Percentiles rank a stretch among this genome's conserved stretches.
phyloP scores from a whole-genome alignment of 23 red algal genomes.

The Pyropia yezoensis region DNA sequence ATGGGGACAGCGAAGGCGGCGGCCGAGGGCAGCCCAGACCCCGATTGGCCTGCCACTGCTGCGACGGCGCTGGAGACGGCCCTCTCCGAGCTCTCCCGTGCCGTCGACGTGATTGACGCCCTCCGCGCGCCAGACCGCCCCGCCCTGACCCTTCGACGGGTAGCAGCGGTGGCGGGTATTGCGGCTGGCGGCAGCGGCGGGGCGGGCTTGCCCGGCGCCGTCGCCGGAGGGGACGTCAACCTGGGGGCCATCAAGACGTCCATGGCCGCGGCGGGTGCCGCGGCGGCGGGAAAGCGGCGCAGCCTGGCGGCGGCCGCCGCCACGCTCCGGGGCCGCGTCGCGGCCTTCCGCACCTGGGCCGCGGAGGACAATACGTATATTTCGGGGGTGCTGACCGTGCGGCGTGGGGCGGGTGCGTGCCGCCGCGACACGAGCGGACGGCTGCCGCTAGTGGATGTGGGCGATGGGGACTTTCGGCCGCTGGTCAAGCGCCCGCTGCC shows the following conservation, averaged over 20 bases:
- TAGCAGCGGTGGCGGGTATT: slow-evolving; percentile 1
- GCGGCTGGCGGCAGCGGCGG: slow-evolving; percentile 21
- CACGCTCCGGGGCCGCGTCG: slow-evolving; percentile 9
- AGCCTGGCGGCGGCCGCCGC: slow-evolving; percentile 7
- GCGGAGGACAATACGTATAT: slow-evolving; percentile 28
- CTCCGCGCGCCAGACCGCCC: slow-evolving; percentile 15
- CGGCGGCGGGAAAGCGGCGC: slow-evolving; percentile 29
- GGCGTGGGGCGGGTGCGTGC: slow-evolving; percentile 22
- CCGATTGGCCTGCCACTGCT: slow-evolving; percentile 22
- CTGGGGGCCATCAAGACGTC: slow-evolving; percentile 3
- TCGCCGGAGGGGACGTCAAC: neutral
- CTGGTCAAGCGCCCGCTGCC: neutral
- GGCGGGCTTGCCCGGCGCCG: slow-evolving; percentile 2
- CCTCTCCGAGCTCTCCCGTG: slow-evolving; percentile 25
- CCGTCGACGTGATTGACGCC: slow-evolving; percentile 44
- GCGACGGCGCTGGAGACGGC: slow-evolving; percentile 26
- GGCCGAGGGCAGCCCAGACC: no score
- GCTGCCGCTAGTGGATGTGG: slow-evolving; percentile 49
- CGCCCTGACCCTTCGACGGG: neutral
- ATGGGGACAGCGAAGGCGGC: no score
- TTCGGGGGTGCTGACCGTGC: slow-evolving; percentile 24
- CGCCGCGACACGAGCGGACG: slow-evolving; percentile 9
- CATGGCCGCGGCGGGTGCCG: slow-evolving; percentile 5
- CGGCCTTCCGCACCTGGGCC: slow-evolving; percentile 23
- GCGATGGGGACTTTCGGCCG: slow-evolving; percentile 43